These are phyloP conservation scores for Saccharomyces mikatae DNA, from an alignment of 805 yeast genomes.

Conservation along the genomic window DNA sequence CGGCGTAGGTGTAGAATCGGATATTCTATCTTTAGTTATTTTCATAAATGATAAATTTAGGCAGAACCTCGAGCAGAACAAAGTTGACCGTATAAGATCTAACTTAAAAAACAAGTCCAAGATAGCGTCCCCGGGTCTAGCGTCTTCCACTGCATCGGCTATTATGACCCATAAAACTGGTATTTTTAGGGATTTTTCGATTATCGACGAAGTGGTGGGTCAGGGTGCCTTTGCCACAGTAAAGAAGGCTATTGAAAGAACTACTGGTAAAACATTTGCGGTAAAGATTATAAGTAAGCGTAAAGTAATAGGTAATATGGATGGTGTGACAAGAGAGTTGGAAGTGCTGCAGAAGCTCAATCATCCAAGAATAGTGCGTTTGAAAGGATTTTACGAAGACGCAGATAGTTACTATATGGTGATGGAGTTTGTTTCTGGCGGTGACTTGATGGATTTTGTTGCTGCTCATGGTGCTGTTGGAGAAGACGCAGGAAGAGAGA, in stretches of 20 bases:
- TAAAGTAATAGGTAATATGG: constrained; percentile 68
- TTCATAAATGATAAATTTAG: constrained; percentile 34
- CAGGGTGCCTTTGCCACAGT: constrained; percentile 99
- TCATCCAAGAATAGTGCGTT: constrained; percentile 77
- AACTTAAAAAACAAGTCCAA: constrained; percentile 2
- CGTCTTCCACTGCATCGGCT: background rate
- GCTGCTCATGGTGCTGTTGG: constrained; percentile 88
- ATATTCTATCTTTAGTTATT: constrained; percentile 45
- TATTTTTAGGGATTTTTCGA: constrained; percentile 61
- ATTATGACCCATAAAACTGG: constrained; percentile 30
- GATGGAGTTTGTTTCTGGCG: constrained; percentile 95
- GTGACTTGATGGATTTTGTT: constrained; percentile 95
- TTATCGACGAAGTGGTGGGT: constrained; percentile 80
- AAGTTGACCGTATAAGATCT: constrained; percentile 5
- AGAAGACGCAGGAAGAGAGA: constrained; percentile 83
- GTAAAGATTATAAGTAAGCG: constrained; percentile 82
- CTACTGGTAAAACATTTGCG: constrained; percentile 80
- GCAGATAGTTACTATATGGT: constrained; percentile 72
- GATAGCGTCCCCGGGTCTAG: constrained; percentile 1
- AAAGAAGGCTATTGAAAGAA: constrained; percentile 78
- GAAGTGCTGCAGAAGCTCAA: constrained; percentile 67
- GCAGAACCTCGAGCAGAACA: constrained; percentile 20
- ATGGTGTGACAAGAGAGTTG: constrained; percentile 80
- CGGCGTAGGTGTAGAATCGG: constrained; percentile 76
- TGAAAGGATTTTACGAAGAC: constrained; percentile 83